phyloP scores from a whole-genome alignment of 768 basidiomycete genomes.

The Suillus subaureus region DNA sequence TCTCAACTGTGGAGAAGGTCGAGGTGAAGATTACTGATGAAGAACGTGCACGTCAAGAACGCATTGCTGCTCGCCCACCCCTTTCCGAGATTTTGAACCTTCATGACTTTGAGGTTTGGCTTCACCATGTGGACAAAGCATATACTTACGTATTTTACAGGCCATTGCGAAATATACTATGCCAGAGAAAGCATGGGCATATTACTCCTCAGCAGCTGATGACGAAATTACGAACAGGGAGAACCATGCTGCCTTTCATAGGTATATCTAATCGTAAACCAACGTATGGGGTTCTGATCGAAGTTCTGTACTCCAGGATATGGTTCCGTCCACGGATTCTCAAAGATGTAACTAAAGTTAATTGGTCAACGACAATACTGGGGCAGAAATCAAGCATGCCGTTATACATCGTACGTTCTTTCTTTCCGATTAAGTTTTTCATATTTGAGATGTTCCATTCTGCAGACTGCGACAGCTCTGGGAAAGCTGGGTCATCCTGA shows the following conservation, averaged over 20 bases:
- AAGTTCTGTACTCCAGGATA: slow-evolving; percentile 41
- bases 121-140: not conserved
- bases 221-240: slow-evolving; percentile 87
- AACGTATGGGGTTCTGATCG: not conserved
- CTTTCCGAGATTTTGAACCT: slow-evolving; percentile 79
- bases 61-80: slow-evolving; percentile 63
- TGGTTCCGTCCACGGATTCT: slow-evolving; percentile 90
- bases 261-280: slow-evolving; percentile 39
- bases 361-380: slow-evolving; percentile 77
- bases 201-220: slow-evolving; percentile 89
- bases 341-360: slow-evolving; percentile 76
- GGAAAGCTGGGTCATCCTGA: slow-evolving; percentile 93
- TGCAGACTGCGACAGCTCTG: slow-evolving; percentile 69
- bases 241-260: slow-evolving; percentile 85
- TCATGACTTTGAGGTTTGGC: slow-evolving; percentile 84
- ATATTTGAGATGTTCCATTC: slow-evolving; percentile 7
- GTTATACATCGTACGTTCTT: slow-evolving; percentile 62
- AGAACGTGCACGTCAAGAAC: slow-evolving; percentile 66
- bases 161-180: slow-evolving; percentile 80
- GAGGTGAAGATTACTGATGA: slow-evolving; percentile 65
- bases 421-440: not conserved
- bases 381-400: slow-evolving; percentile 75
- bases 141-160: slow-evolving; percentile 35
- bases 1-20: slow-evolving; percentile 61
- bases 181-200: slow-evolving; percentile 86